Conservation (phyloP, 1,139 yeast species). For the Komagataea norvegica region DNA sequence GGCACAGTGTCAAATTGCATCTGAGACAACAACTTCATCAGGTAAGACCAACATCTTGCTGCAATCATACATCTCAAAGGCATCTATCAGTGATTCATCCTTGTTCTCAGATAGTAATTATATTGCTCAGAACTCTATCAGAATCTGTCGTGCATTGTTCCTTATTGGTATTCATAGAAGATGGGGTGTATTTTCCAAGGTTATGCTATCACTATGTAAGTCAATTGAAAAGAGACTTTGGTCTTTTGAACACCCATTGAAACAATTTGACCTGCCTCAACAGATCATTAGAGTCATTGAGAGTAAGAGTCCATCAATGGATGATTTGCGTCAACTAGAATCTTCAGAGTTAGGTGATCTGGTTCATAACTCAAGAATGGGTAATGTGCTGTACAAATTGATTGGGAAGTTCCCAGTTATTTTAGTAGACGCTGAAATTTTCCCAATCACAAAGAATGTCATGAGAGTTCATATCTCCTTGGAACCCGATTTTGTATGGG, state of each 20-base stretch:
- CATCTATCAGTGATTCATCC: constrained; percentile 70
- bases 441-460: constrained; percentile 85
- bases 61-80: constrained; percentile 83
- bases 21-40: constrained; percentile 68
- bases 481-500: constrained; percentile 83
- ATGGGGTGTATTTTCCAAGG: constrained; percentile 80
- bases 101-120: constrained; percentile 82
- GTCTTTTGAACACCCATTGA: constrained; percentile 88
- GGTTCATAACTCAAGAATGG: constrained; percentile 78
- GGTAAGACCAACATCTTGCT: constrained; percentile 85
- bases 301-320: constrained; percentile 63
- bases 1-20: constrained; percentile 79
- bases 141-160: constrained; percentile 89
- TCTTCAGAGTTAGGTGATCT: constrained; percentile 80
- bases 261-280: constrained; percentile 78
- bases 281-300: constrained; percentile 60
- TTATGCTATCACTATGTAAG: constrained; percentile 76
- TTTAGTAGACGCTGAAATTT: constrained; percentile 72
- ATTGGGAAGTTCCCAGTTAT: constrained; percentile 73
- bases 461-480: constrained; percentile 72
- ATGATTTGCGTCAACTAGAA: constrained; percentile 66
- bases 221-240: constrained; percentile 80
- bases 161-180: constrained; percentile 79
- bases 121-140: constrained; percentile 91
- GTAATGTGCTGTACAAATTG: constrained; percentile 53